Percentiles rank a stretch among this genome's conserved stretches.
phyloP scores from a whole-genome alignment of 345 rosid species.

The Rhodamnia argentea region DNA sequence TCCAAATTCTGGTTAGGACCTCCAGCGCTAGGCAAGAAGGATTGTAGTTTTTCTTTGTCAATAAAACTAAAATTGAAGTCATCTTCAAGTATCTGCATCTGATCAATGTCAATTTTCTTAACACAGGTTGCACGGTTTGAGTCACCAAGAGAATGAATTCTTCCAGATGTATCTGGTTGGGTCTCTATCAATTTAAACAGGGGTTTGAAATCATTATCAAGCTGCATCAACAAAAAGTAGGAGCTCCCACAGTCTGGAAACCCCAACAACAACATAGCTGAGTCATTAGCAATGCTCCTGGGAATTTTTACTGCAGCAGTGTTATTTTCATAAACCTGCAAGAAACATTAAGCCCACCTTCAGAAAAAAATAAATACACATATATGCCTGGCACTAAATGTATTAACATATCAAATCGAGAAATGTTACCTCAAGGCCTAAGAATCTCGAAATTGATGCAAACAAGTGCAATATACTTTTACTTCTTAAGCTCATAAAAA shows the following conservation, averaged over 20 bases:
- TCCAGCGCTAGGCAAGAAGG: slow-evolving; percentile 36
- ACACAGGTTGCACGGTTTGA: slow-evolving; percentile 44
- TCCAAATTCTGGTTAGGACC: slow-evolving; percentile 39
- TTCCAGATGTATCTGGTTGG: slow-evolving; percentile 41
- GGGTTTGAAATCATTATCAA: slow-evolving; percentile 89
- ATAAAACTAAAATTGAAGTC: slow-evolving; percentile 60
- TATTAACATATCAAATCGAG: background rate
- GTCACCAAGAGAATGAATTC: slow-evolving; percentile 41
- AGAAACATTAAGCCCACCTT: background rate
- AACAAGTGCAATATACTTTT: slow-evolving; percentile 80
- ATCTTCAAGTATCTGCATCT: slow-evolving; percentile 84
- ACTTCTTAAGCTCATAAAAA: slow-evolving; percentile 74
- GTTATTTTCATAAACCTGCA: slow-evolving; percentile 83
- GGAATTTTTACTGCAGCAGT: slow-evolving; percentile 63
- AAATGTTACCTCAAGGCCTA: slow-evolving; percentile 81
- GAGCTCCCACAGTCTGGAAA: slow-evolving; percentile 85
- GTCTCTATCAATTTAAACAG: slow-evolving; percentile 70
- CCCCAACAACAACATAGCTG: slow-evolving; percentile 65
- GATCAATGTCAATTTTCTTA: slow-evolving; percentile 65
- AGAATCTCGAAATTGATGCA: slow-evolving; percentile 82
- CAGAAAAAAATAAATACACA: background rate
- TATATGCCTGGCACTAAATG: background rate
- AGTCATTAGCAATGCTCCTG: slow-evolving; percentile 46
- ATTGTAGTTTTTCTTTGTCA: slow-evolving; percentile 39
- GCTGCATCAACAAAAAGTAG: slow-evolving; percentile 78